Conservation (phyloP, 495 filamentous ascomycete genomes). For the Hyaloscypha hepaticicola region DNA sequence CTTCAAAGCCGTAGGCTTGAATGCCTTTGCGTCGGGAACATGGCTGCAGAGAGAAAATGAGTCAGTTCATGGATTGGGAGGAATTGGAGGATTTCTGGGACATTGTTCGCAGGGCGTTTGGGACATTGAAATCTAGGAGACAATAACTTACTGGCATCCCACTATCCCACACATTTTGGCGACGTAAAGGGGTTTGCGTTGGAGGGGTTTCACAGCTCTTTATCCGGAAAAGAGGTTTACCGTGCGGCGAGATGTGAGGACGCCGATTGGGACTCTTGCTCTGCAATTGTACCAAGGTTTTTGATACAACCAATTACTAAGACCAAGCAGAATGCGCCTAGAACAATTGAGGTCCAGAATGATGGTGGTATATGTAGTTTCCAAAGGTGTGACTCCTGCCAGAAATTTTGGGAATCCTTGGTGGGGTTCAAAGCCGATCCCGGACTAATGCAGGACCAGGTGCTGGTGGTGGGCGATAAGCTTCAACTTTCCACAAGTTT, state of each 20-base stretch:
- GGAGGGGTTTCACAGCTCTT: neutral
- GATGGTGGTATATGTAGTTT: slow-evolving; percentile 11
- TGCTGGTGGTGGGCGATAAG: slow-evolving; percentile 2
- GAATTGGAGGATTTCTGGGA: neutral
- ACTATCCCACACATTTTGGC: slow-evolving; percentile 76
- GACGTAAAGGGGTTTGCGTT: slow-evolving; percentile 28
- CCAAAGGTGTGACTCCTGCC: slow-evolving; percentile 12
- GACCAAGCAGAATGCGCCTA: neutral
- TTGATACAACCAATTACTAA: neutral
- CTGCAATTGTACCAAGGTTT: neutral
- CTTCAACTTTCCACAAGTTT: neutral
- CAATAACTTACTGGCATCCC: slow-evolving; percentile 42
- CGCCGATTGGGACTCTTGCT: neutral
- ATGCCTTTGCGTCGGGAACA: slow-evolving; percentile 83
- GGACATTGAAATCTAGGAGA: slow-evolving; percentile 39
- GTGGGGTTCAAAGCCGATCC: slow-evolving; percentile 15
- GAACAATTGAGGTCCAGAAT: slow-evolving; percentile 6
- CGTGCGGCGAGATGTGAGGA: slow-evolving; percentile 6
- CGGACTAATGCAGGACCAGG: slow-evolving; percentile 14
- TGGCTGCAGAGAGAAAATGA: neutral
- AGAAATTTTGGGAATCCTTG: slow-evolving; percentile 7
- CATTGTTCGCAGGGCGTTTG: neutral
- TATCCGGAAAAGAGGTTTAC: neutral
- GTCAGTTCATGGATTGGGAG: neutral
- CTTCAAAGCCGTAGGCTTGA: slow-evolving; percentile 94